phyloP scores from a whole-genome alignment of 2,329 filamentous ascomycete species.

The Calonectria naviculata region DNA sequence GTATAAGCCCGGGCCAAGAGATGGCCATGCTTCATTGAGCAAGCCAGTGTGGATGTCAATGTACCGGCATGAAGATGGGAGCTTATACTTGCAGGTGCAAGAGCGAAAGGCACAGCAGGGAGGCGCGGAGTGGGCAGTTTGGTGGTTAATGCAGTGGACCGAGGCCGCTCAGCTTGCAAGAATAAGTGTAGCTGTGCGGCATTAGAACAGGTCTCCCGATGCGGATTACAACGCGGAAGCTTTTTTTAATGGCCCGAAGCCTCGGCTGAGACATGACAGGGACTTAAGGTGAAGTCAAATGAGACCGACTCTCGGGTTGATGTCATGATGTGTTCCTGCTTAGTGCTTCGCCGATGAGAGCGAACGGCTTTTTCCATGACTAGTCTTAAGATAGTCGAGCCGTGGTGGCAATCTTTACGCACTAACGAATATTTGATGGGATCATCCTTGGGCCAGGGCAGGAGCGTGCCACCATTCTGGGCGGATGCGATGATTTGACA shows the following conservation, averaged over 20 bases:
- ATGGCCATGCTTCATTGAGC: slow-evolving; percentile 10
- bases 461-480: neutral
- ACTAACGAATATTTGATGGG: neutral
- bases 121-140: neutral
- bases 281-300: neutral
- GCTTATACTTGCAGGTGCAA: slow-evolving; percentile 6
- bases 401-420: slow-evolving; percentile 1
- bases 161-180: neutral
- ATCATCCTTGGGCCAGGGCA: neutral
- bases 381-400: neutral
- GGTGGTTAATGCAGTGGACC: neutral
- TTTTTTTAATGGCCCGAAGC: neutral
- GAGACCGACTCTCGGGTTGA: neutral
- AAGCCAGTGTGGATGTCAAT: slow-evolving; percentile 5
- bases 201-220: neutral
- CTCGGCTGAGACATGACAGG: neutral
- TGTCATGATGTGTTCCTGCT: neutral
- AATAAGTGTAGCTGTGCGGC: slow-evolving; percentile 6
- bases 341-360: neutral
- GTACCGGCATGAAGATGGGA: slow-evolving; percentile 20
- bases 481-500: slow-evolving; percentile 9
- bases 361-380: neutral
- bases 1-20: slow-evolving; percentile 8
- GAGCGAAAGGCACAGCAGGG: slow-evolving; percentile 2
- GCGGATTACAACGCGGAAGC: neutral